A percentile compares a stretch with the other conserved stretches of the same genome.
phyloP scores from a whole-genome alignment of 768 basidiomycete genomes.

The Daedalea quercina region DNA sequence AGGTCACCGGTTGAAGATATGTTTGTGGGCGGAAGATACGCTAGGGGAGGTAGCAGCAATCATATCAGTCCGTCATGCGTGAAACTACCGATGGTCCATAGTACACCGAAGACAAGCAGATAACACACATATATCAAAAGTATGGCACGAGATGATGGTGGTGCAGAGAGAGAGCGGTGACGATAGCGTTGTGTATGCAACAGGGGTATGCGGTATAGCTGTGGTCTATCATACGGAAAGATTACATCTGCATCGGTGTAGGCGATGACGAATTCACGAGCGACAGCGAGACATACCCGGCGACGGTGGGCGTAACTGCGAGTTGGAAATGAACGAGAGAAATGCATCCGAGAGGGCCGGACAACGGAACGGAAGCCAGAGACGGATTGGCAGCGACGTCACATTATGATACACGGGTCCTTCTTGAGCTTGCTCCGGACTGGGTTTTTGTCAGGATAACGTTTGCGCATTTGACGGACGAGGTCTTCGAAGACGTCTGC shows the following conservation, averaged over 20 bases:
- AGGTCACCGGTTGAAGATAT: background rate
- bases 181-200: background rate
- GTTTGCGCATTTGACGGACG: conserved; percentile 63
- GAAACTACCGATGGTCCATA: no score
- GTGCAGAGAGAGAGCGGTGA: background rate
- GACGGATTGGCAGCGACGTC: conserved; percentile 8
- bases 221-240: background rate
- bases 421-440: conserved; percentile 24
- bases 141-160: background rate
- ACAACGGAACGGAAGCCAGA: conserved; percentile 14
- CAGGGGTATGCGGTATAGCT: background rate
- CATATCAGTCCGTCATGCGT: no score
- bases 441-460: conserved; percentile 39
- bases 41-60: no score
- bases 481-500: conserved; percentile 74
- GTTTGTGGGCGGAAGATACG: no score
- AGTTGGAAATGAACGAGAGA: background rate
- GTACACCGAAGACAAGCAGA: no score
- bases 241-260: background rate
- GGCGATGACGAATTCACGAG: no score
- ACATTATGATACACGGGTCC: conserved; percentile 33
- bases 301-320: background rate
- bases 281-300: no score
- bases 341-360: background rate
- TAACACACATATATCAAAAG: no score